Base-by-base conservation (phyloP, 23 red algal species). In the Gracilariopsis chorda region DNA sequence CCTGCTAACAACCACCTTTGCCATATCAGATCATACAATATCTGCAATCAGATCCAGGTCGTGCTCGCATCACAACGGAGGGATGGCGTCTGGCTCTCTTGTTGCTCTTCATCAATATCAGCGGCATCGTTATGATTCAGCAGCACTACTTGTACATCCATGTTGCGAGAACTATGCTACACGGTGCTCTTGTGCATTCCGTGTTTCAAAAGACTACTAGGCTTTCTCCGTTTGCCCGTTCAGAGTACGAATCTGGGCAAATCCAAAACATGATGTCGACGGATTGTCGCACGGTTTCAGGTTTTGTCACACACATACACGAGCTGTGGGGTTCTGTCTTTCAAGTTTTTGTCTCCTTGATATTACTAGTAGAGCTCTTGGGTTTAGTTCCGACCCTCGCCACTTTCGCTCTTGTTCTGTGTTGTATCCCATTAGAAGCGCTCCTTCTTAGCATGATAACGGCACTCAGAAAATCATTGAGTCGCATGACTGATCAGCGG, bases 221-320 rank as follows among this genome's bases (percentile, higher is more conserved):
- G 23, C 55, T 95, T 20, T 88, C 93, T 20, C 60, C 84, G 7
- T 32, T 52, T 34, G 39, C 58, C n/a, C 85, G 84, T 20, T 42
- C 79, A 2, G 46, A 5, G 28, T 95, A 84, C 82, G 67, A 86
- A 5, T 84, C 74, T 3, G 93, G 93, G 23, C 77, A 70, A 7
- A 83, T 95, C 41, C 71, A 88, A 23, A 95, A 95, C 49, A 58
- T 95, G 33, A 95, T 95, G 84, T 37, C 93, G 48, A 84, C 48
- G 7, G 93, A 95, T 52, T 83, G 84, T 20, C 71, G 60, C 12
- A 58, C 76, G 7, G 64, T 95, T 12, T 49, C 84, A 3, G 59
- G 76, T 13, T 20, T 83, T 23, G 63, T 80, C 8, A 47, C 85
- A 1, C 42, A 42, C 29, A 23, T 90, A 4, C 59, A 95, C 62